A percentile compares a stretch with the other conserved stretches of the same genome.
These are phyloP conservation scores for Clausena lansium DNA, from an alignment of 345 rosid species.

Conservation along the genomic window DNA sequence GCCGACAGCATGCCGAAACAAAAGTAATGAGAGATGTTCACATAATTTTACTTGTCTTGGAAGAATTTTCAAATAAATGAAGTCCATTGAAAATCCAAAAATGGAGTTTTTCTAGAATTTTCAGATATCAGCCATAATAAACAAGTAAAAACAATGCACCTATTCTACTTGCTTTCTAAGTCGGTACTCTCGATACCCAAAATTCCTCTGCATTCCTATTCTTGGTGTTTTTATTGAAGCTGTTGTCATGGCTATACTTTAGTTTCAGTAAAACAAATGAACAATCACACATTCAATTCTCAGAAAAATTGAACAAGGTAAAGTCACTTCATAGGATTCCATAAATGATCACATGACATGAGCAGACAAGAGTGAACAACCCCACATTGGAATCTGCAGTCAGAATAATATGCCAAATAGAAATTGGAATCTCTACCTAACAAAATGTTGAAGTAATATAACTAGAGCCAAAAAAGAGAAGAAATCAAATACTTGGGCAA, in stretches of 20 bases:
- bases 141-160: not conserved
- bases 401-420: not conserved
- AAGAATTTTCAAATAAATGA: not conserved
- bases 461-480: not conserved
- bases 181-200: not conserved
- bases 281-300: not conserved
- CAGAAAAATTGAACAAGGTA: not conserved
- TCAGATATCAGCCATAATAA: not conserved
- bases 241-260: not conserved
- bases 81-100: not conserved
- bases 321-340: conserved; percentile 12
- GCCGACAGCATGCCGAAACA: not conserved
- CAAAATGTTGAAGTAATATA: not conserved
- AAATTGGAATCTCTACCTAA: conserved; percentile 10
- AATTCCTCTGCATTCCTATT: not conserved
- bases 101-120: not conserved
- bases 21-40: not conserved
- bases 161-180: not conserved
- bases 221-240: not conserved
- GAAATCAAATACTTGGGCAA: not conserved
- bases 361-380: not conserved
- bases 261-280: not conserved
- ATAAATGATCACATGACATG: conserved; percentile 1
- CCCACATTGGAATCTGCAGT: conserved; percentile 16
- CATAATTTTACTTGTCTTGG: not conserved